Conservation (phyloP, 75 land plant species). For the Pinus tabuliformis region DNA sequence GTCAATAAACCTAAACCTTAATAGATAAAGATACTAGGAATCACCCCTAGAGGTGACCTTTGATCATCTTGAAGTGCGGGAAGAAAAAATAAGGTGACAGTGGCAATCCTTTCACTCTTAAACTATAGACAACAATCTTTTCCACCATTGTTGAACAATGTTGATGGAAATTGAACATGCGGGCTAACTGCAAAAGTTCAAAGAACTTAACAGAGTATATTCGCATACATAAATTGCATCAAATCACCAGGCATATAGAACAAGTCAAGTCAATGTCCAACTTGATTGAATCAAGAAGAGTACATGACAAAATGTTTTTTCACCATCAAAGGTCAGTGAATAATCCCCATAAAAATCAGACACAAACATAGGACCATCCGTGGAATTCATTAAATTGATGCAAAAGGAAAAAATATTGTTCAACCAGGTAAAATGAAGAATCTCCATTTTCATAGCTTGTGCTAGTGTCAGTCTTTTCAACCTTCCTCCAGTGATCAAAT, state of each 20-base stretch:
- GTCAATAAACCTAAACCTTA: no score
- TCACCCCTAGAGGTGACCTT: no score
- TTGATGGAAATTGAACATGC: background rate
- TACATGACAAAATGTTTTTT: conserved; percentile 58
- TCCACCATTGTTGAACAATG: background rate
- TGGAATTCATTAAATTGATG: conserved; percentile 54
- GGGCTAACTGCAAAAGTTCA: no score
- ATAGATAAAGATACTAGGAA: no score
- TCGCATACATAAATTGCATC: background rate
- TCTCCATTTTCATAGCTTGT: conserved; percentile 65
- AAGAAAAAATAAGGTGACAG: no score
- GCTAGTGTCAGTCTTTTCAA: no score
- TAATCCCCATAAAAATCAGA: conserved; percentile 42
- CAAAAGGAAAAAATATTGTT: conserved; percentile 78
- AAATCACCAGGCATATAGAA: conserved; percentile 57
- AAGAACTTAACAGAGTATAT: no score
- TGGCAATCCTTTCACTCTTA: no score
- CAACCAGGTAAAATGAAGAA: conserved; percentile 87
- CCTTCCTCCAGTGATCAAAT: no score
- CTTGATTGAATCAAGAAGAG: conserved; percentile 57
- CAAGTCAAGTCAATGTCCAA: conserved; percentile 71
- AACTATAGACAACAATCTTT: no score
- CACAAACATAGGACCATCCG: background rate
- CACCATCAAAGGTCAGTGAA: conserved; percentile 49
- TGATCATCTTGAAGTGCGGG: no score